phyloP scores from a whole-genome alignment of 768 basidiomycete genomes.

The Leccinellum luteum region DNA sequence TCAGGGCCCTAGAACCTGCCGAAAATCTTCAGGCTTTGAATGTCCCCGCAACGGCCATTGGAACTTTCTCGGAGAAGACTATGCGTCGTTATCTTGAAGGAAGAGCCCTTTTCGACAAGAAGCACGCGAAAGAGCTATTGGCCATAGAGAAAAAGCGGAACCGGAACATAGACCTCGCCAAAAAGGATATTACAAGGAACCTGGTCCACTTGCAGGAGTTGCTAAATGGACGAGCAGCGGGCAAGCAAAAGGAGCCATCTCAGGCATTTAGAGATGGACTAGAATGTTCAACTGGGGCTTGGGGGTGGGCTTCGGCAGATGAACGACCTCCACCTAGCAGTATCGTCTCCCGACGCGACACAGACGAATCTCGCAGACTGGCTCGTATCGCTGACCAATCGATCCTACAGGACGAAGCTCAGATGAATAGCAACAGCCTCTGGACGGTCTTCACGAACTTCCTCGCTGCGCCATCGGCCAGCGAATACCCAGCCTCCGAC shows the following conservation, averaged over 20 bases:
- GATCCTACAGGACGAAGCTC: conserved; percentile 53
- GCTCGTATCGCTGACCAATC: conserved; percentile 73
- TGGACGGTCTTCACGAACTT: conserved; percentile 69
- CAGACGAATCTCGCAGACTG: conserved; percentile 69
- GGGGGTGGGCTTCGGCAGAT: conserved; percentile 84
- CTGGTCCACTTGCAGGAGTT: conserved; percentile 42
- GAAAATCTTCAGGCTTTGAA: conserved; percentile 62
- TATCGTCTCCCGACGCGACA: conserved; percentile 87
- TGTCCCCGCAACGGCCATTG: conserved; percentile 65
- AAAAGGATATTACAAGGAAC: conserved; percentile 56
- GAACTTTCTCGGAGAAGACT: conserved; percentile 69
- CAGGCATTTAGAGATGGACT: conserved; percentile 28
- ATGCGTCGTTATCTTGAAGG: conserved; percentile 76
- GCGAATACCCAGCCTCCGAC: conserved; percentile 30
- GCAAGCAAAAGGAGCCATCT: conserved; percentile 19
- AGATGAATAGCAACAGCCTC: conserved; percentile 65
- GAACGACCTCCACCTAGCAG: conserved; percentile 91
- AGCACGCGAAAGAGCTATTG: conserved; percentile 56
- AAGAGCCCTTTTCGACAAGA: conserved; percentile 58
- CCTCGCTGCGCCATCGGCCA: conserved; percentile 53
- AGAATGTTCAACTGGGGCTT: conserved; percentile 50
- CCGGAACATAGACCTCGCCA: conserved; percentile 61
- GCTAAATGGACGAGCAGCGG: conserved; percentile 17
- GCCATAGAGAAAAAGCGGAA: conserved; percentile 65
- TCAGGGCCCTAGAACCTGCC: conserved; percentile 78